These are phyloP conservation scores for Morella rubra DNA, from an alignment of 306 rosid species.

Conservation along the genomic window DNA sequence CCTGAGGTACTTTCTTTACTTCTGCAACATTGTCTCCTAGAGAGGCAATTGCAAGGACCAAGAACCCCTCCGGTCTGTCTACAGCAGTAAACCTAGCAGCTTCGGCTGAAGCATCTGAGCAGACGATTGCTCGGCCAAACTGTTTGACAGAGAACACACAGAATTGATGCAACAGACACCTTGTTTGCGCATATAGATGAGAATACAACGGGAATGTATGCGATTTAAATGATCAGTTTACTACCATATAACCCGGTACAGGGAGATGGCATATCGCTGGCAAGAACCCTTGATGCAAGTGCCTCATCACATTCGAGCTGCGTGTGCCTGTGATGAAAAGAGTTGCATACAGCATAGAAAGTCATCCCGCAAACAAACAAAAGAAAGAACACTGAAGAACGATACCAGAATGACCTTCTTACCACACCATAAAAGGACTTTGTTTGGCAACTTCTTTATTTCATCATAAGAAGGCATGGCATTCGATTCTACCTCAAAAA, in stretches of 20 bases:
- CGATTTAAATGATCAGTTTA: neutral
- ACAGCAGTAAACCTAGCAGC: slow-evolving; percentile 76
- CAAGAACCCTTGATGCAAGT: slow-evolving; percentile 73
- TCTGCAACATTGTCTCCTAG: slow-evolving; percentile 54
- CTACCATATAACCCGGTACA: slow-evolving; percentile 78
- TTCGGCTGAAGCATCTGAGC: slow-evolving; percentile 82
- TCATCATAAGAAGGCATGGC: slow-evolving; percentile 64
- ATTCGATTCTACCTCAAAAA: slow-evolving; percentile 52
- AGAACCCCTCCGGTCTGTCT: slow-evolving; percentile 84
- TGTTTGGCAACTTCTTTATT: slow-evolving; percentile 66
- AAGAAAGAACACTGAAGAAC: neutral
- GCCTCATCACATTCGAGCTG: slow-evolving; percentile 80
- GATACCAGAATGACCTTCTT: slow-evolving; percentile 22
- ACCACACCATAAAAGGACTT: slow-evolving; percentile 90
- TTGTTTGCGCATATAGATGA: no score
- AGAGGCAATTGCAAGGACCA: slow-evolving; percentile 82
- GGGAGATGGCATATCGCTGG: slow-evolving; percentile 77
- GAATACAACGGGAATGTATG: neutral
- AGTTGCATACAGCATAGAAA: neutral
- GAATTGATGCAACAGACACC: slow-evolving; percentile 7
- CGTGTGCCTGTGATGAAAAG: slow-evolving; percentile 48
- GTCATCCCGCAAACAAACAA: neutral
- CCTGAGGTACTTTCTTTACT: slow-evolving; percentile 54
- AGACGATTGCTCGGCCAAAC: slow-evolving; percentile 77
- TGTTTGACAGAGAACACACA: slow-evolving; percentile 12